Base-by-base conservation (phyloP, 345 rosid genomes). In the Citrus maxima region DNA sequence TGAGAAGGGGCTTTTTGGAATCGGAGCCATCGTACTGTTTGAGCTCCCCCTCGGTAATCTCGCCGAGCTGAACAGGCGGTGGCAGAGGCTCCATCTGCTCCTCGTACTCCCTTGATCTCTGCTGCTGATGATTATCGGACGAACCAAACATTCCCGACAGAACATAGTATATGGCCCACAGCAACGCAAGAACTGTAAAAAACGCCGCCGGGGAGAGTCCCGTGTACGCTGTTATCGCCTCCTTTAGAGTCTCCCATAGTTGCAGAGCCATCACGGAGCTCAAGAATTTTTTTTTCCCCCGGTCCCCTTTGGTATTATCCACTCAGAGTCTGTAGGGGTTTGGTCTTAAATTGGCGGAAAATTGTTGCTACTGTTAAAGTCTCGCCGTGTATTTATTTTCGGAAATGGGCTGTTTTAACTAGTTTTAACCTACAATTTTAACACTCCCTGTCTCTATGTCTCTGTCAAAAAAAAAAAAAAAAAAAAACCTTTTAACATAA, bases 1-100 rank as follows among this genome's bases (percentile, higher is more conserved):
- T 94, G 55, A 97, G 96, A 81, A 97, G 89, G 38, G 99, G 96
- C 80, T 94, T 97, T 74, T 84, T 80, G 37, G 95, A 82, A 88
- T 97, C 98, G 10, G 87, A 19, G 62, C 99, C 99, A 75, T 94
- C 97, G 60, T 92, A 97, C 80, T 83, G 92, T 64, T 87, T 91
- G 73, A 97, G 94, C 61, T 97, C 98, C 58, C 89, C 99, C 79
- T 84, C 95, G 4, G 95, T 74, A 70, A 97, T 74, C 85, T 97
- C 99, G 35, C 99, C 99, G 13, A 97, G 87, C 82, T 94, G 98
- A 24, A 97, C 96, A 21, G 98, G 97, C 51, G 87, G 92, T 2
- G 95, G 98, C 28, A 90, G 86, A 37, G 98, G 97, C 82, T 93
- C 86, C 84, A 82, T 83, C 85, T 90, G 85, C 84, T 89, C 95